phyloP scores from a whole-genome alignment of 2,329 filamentous ascomycete species.

The Triangularia setosa region DNA sequence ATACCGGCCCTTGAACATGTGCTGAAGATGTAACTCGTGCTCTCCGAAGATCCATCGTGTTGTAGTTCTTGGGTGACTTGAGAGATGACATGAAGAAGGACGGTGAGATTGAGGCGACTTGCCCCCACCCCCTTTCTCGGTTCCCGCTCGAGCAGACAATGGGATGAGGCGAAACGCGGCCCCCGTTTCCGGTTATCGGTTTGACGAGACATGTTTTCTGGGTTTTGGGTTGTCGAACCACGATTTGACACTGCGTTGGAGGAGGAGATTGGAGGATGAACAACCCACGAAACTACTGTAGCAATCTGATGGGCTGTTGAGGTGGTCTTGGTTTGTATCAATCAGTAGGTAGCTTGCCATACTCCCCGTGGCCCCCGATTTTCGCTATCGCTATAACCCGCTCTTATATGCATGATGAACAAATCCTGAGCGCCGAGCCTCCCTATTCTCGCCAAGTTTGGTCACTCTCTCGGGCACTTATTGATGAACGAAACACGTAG shows the following conservation, averaged over 20 bases:
- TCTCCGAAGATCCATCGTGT: background rate
- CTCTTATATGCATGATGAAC: no score
- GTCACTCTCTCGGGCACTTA: no score
- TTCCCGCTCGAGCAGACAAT: background rate
- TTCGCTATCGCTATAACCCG: no score
- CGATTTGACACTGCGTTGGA: background rate
- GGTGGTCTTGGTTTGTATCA: no score
- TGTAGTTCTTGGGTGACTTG: background rate
- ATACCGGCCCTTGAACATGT: background rate
- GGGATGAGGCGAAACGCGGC: background rate
- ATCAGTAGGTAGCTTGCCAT: no score
- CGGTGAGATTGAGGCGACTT: background rate
- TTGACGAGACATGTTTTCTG: background rate
- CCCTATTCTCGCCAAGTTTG: no score
- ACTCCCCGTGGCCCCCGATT: no score
- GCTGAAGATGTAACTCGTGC: background rate
- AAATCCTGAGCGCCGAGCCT: no score
- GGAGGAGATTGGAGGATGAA: no score
- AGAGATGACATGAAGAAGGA: background rate
- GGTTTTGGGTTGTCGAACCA: background rate
- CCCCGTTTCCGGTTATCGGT: background rate
- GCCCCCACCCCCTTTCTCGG: background rate
- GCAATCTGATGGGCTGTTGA: no score
- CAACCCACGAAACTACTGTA: no score
- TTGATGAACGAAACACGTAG: no score